Percentiles rank a stretch among this genome's conserved stretches.
These are phyloP conservation scores for Kluyveromyces sp. DNA, from an alignment of 1,139 yeast species.

Conservation along the genomic window DNA sequence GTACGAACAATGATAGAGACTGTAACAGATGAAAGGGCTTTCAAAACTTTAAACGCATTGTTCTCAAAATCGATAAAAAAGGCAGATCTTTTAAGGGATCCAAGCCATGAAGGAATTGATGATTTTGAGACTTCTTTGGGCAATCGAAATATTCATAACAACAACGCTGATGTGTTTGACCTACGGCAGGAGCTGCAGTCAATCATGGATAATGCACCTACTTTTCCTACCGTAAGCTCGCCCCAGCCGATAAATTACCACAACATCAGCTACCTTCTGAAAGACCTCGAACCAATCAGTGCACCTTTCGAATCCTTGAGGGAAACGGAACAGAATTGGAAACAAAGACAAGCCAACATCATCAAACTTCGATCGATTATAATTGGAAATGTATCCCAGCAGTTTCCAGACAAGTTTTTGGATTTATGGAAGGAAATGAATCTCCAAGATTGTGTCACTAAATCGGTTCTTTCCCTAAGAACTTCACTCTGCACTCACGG, in stretches of 20 bases:
- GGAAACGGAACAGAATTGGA: conserved; percentile 91
- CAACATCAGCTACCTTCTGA: conserved; percentile 33
- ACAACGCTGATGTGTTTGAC: conserved; percentile 10
- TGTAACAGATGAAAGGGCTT: background rate
- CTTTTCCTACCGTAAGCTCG: conserved; percentile 6
- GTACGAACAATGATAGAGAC: conserved; percentile 9
- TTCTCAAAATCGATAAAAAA: background rate
- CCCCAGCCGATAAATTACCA: conserved; percentile 13
- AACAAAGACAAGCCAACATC: conserved; percentile 56
- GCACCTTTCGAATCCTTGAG: conserved; percentile 53
- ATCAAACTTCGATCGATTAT: conserved; percentile 50
- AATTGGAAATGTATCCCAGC: conserved; percentile 47
- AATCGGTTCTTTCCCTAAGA: conserved; percentile 66
- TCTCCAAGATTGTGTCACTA: conserved; percentile 56
- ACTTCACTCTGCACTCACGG: conserved; percentile 76
- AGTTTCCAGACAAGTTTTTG: conserved; percentile 40
- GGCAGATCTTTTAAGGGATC: background rate
- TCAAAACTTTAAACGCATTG: conserved; percentile 1
- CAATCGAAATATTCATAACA: background rate
- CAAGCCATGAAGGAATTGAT: background rate
- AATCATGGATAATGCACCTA: conserved; percentile 11
- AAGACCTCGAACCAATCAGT: conserved; percentile 35
- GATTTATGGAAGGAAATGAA: conserved; percentile 26
- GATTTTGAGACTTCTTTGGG: background rate
- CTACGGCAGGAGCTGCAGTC: conserved; percentile 14